A percentile compares a stretch with the other conserved stretches of the same genome.
Evolutionary conservation across 2,329 filamentous ascomycete genomes (phyloP).

Genomic region (Diplodia mutila): DNA sequence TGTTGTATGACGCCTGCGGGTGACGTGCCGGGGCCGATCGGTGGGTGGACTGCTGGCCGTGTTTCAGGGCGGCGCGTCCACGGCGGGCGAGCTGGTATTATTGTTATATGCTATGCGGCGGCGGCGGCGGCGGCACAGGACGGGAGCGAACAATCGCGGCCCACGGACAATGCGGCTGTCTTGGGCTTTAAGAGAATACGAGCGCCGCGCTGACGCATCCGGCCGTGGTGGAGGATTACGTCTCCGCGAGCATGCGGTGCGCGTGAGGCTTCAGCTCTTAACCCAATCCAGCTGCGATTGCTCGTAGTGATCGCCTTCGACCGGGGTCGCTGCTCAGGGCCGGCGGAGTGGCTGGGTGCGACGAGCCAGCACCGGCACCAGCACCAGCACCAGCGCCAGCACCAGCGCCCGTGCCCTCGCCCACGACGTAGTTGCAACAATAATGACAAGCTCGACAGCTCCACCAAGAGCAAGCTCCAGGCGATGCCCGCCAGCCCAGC

Average conservation of each 20-base stretch:
- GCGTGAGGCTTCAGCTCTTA: slow-evolving; percentile 22
- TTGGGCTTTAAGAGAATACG: slow-evolving; percentile 20
- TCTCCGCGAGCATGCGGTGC: slow-evolving; percentile 24
- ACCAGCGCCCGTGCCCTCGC: too few species aligned
- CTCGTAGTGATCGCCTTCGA: slow-evolving; percentile 12
- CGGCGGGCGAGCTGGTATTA: slow-evolving; percentile 1
- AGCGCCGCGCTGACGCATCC: slow-evolving; percentile 22
- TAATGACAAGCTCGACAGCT: too few species aligned
- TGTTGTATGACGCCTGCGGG: slow-evolving; percentile 14
- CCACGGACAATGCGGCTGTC: slow-evolving; percentile 8
- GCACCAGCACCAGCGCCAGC: too few species aligned
- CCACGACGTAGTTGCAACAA: too few species aligned
- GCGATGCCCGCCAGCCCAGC: neutral
- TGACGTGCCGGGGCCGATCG: slow-evolving; percentile 5
- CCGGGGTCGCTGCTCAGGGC: slow-evolving; percentile 19
- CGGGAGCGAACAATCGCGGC: slow-evolving; percentile 14
- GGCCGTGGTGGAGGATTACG: slow-evolving; percentile 25
- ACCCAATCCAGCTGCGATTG: slow-evolving; percentile 4
- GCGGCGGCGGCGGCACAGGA: neutral
- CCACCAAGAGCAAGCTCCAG: neutral
- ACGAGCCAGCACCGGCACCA: too few species aligned
- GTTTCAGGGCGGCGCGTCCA: slow-evolving; percentile 20
- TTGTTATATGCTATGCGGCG: neutral
- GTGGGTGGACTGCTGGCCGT: slow-evolving; percentile 20
- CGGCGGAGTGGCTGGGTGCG: slow-evolving; percentile 5